Conservation (phyloP, 805 yeast genomes). For the Saturnispora hagleri region DNA sequence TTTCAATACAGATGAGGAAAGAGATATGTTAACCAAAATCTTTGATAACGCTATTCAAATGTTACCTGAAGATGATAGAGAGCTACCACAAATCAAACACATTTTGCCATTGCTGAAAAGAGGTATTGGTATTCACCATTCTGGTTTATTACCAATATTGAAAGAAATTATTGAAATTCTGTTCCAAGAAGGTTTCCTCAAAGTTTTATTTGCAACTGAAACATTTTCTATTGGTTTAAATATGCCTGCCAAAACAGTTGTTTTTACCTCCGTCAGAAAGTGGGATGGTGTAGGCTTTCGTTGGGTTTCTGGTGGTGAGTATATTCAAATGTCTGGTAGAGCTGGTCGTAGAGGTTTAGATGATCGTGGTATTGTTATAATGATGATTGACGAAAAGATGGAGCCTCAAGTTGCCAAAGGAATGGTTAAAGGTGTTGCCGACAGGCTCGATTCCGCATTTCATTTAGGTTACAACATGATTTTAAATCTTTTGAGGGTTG, state of each 20-base stretch:
- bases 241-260: constrained; percentile 99
- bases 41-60: constrained; percentile 83
- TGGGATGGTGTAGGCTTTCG: constrained; percentile 98
- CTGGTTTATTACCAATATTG: constrained; percentile 84
- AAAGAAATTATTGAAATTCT: constrained; percentile 93
- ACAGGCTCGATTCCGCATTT: constrained; percentile 93
- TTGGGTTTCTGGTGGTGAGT: constrained; percentile 99
- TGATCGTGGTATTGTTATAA: constrained; percentile 97
- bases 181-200: constrained; percentile 92
- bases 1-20: constrained; percentile 89
- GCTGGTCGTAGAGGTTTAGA: constrained; percentile 99
- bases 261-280: constrained; percentile 92
- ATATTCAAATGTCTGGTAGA: constrained; percentile 98
- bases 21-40: constrained; percentile 82
- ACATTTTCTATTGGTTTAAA: constrained; percentile 96
- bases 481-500: constrained; percentile 89
- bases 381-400: constrained; percentile 99
- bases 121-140: constrained; percentile 97
- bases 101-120: constrained; percentile 81
- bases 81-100: constrained; percentile 89
- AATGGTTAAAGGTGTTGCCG: constrained; percentile 99
- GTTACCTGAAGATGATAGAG: constrained; percentile 84
- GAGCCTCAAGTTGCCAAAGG: constrained; percentile 99
- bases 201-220: constrained; percentile 94
- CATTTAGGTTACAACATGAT: constrained; percentile 97